Conservation (phyloP, 495 filamentous ascomycete genomes). For the Halenospora varia region DNA sequence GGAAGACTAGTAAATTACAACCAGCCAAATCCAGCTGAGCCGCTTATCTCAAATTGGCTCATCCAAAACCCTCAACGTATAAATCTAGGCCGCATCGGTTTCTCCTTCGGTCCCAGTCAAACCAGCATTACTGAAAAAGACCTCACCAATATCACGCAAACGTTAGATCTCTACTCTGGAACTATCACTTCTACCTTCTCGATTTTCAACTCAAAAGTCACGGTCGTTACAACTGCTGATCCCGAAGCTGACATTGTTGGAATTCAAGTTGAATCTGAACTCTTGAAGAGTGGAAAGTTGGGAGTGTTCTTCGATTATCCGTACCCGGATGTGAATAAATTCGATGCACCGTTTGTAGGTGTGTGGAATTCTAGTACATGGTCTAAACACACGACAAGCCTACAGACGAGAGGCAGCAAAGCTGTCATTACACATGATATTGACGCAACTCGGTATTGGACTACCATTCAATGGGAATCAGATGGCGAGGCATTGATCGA, state of each 20-base stretch:
- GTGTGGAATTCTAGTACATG: constrained; percentile 34
- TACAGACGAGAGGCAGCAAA: constrained; percentile 22
- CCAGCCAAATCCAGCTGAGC: constrained; percentile 46
- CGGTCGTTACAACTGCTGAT: constrained; percentile 42
- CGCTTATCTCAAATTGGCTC: constrained; percentile 48
- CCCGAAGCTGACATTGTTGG: constrained; percentile 43
- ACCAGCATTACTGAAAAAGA: constrained; percentile 36
- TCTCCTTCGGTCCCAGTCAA: constrained; percentile 34
- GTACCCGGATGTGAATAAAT: constrained; percentile 40
- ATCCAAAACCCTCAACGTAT: constrained; percentile 49
- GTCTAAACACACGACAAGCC: constrained; percentile 39
- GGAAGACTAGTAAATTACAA: constrained; percentile 48
- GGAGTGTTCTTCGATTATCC: constrained; percentile 51
- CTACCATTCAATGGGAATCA: constrained; percentile 37
- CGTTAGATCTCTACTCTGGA: constrained; percentile 46
- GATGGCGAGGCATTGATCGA: constrained; percentile 30
- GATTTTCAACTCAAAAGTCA: constrained; percentile 33
- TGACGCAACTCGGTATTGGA: constrained; percentile 40
- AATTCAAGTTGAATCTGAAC: constrained; percentile 36
- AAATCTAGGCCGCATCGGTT: constrained; percentile 44
- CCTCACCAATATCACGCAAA: constrained; percentile 36
- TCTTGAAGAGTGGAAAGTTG: constrained; percentile 31
- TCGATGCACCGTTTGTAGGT: constrained; percentile 38
- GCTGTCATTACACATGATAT: constrained; percentile 43
- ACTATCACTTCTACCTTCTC: constrained; percentile 40